Base-by-base conservation (phyloP, 805 yeast species). In the Huiozyma sinensis region DNA sequence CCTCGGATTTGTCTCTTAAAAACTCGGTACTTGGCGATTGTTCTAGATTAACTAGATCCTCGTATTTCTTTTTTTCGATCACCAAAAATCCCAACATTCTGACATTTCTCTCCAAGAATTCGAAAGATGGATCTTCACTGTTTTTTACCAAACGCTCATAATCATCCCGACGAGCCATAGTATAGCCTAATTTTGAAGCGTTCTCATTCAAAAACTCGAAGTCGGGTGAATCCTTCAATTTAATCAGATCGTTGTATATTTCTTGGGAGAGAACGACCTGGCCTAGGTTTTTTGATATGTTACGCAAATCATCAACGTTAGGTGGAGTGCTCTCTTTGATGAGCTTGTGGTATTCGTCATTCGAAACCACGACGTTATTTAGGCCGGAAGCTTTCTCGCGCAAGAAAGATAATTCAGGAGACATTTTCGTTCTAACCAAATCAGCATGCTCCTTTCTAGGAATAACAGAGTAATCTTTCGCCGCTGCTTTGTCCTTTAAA, bases 361-460 rank as follows among this genome's bases (percentile, higher is more conserved):
- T 27, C 7, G 56, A 38, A 13, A 61, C 33, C 4, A 52, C 41
- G 9, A 40, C 39, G 27, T 49, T 44, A 10, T 58, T 61, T 37
- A 53, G 34, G 6, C 34, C 30, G 7, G 36, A 28, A 42, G 33
- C 40, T 9, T 38, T 9, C 13, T 29, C 28, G 28, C 9, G 12
- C 12, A 42, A 31, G 12, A 33, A 45, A 11, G 45, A 51, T 5
- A 31, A 9, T 6, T 46, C 35, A 28, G 54, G 56, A 11, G 42
- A 32, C 8, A 9, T 24, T 10, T 31, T 27, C 5, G 33, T 11
- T 11, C n/a, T 8, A 9, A 9, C 33, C n/a, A 31, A 31, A 11
- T 11, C 11, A 9, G n/a, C 33, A 31, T 31, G 33, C 33, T 31
- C 33, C n/a, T 31, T 5, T 11, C n/a, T 31, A 31, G 9, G 33